Evolutionary conservation across 805 yeast genomes (phyloP), one percentile per base, ranked within the genome.

Genomic region (Yarrowia sp.): DNA sequence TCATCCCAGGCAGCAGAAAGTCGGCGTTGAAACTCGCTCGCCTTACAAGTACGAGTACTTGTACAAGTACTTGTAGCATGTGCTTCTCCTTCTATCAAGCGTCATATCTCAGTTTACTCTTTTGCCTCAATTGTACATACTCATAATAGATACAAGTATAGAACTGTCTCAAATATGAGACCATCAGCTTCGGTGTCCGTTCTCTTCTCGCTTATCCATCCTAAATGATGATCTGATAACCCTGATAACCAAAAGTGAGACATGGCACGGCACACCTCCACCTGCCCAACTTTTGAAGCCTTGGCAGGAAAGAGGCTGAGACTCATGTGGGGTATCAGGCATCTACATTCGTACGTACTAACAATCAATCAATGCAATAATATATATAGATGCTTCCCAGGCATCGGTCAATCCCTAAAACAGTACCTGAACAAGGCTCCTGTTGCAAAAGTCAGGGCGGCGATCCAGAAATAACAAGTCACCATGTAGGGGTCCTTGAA

Each of bases 381-480:
- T 9, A n/a, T 40, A 40, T n/a, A 39, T 39, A 39, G n/a, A 24
- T 24, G 43, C 43, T 39, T 13, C 43, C n/a, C 43, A 6, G 17
- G 24, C 13, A 42, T 2, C 15, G 20, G 46, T 17, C 17, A 46
- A 8, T 52, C 58, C 9, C 58, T 19, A 8, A 52, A 52, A 20
- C 58, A 52, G 24, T 17, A 52, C n/a, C 58, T 87, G 86, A 90
- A 90, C 38, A 80, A 34, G 66, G 81, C 69, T 24, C 93, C 94
- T 36, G 86, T 84, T 68, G 85, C 71, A 72, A 85, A 79, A 71
- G 90, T 84, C 8, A 89, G 81, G 55, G 82, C 76, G 19, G 87
- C 87, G 70, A 88, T 81, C 60, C 89, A 90, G 61, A 84, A 80
- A 76, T 85, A 90, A 74, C 85, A 83, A 89, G 91, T 87, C 52